Evolutionary conservation across 177 flowering plant genomes (phyloP), one percentile per base, ranked within the genome.

Genomic region (Telopea speciosissima): DNA sequence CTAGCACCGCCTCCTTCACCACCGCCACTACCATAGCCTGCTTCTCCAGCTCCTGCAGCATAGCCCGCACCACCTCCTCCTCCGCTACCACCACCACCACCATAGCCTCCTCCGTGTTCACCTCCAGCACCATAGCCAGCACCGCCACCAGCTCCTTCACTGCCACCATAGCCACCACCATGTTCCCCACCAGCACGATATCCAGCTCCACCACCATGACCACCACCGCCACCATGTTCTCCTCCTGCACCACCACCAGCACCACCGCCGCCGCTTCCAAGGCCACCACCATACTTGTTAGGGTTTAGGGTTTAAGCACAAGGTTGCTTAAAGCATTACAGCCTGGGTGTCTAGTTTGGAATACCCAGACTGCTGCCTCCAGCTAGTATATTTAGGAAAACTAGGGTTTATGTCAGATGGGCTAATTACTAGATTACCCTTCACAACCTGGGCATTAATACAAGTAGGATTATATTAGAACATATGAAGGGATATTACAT

Each of bases 251-350:
- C 77, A 24, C 68, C 71, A 8, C 79, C 76, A 24, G 70, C 64
- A 13, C 74, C 80, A 10, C 84, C 73, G 19, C 78, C 78, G 10
- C 52, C 25, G n/a, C n/a, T n/a, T 24, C 78, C 78, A 70, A 71
- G 45, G 1, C 65, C 71, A 11, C 54, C 70, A 60, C 74, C 69
- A 19, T 76, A n/a, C n/a, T n/a, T n/a, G n/a, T n/a, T n/a, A n/a
- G n/a, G n/a, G n/a, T n/a, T n/a, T n/a, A n/a, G n/a, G n/a, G n/a
- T n/a, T n/a, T n/a, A n/a, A n/a, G n/a, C n/a, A n/a, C n/a, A n/a
- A n/a, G n/a, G n/a, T n/a, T n/a, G n/a, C n/a, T n/a, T n/a, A n/a
- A n/a, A n/a, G n/a, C n/a, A n/a, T n/a, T n/a, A n/a, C n/a, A n/a
- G n/a, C n/a, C n/a, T n/a, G n/a, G n/a, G n/a, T n/a, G n/a, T n/a